Evolutionary conservation across 2,329 filamentous ascomycete species (phyloP).

Genomic region (Seiridium cupressi): DNA sequence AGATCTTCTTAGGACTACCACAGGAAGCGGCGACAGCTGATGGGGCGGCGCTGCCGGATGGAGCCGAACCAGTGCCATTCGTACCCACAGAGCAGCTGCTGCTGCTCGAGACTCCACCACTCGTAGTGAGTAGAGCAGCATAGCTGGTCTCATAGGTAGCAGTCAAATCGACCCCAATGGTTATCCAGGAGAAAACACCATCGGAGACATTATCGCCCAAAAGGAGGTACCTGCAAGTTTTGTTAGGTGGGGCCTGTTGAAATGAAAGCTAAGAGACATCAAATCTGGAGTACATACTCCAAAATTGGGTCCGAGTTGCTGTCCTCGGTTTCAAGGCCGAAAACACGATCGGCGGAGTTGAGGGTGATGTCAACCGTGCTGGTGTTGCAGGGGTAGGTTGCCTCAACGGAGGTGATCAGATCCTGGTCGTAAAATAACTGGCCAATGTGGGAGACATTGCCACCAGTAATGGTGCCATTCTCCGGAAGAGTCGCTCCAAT

Average conservation of each 20-base stretch:
- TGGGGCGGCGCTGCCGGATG: no score
- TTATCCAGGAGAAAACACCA: neutral
- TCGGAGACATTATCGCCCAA: neutral
- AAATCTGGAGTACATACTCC: neutral
- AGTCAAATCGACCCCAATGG: neutral
- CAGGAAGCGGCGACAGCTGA: no score
- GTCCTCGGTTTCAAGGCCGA: neutral
- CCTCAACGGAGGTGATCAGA: constrained; percentile 36
- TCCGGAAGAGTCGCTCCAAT: constrained; percentile 29
- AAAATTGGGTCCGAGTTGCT: neutral
- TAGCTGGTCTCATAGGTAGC: constrained; percentile 2
- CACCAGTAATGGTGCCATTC: constrained; percentile 45
- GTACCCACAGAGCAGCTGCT: no score
- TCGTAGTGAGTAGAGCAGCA: no score
- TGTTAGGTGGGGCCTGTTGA: no score
- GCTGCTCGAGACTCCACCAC: no score
- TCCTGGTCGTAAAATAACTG: constrained; percentile 65
- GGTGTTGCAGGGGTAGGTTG: neutral
- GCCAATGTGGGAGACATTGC: constrained; percentile 55
- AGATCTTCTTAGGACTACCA: no score
- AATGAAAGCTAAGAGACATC: no score
- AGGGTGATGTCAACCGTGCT: neutral
- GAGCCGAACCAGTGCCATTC: no score
- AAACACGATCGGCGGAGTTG: neutral
- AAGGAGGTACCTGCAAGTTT: no score